Evolutionary conservation across 2,329 filamentous ascomycete species (phyloP).

Genomic region (Phaeophleospora eucalypticola): DNA sequence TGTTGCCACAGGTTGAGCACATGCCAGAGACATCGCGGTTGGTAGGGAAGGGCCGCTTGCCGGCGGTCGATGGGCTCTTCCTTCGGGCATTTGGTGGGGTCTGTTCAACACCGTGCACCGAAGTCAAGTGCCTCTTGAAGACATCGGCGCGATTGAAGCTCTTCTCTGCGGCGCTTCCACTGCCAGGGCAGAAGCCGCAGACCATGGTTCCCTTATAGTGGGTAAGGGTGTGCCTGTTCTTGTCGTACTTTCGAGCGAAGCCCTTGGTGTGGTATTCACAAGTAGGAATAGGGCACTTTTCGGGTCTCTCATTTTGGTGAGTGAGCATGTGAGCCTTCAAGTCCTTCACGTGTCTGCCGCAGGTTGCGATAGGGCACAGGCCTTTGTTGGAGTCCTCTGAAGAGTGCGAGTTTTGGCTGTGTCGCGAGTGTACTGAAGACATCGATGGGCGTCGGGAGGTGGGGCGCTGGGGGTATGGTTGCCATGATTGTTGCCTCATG

Average conservation of each 20-base stretch:
- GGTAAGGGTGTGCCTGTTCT: constrained; percentile 88
- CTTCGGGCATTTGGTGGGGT: constrained; percentile 87
- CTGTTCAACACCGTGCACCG: constrained; percentile 88
- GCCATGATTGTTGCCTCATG: constrained; percentile 53
- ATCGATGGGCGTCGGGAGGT: constrained; percentile 62
- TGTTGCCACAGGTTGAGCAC: constrained; percentile 85
- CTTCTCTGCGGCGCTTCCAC: constrained; percentile 84
- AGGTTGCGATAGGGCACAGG: constrained; percentile 77
- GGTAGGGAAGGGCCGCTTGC: constrained; percentile 66
- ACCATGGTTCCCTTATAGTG: constrained; percentile 98
- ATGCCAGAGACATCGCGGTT: constrained; percentile 74
- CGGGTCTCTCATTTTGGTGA: constrained; percentile 82
- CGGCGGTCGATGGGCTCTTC: constrained; percentile 50
- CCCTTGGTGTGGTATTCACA: constrained; percentile 92
- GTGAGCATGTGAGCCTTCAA: constrained; percentile 93
- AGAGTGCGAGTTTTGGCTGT: constrained; percentile 40
- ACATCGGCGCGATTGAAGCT: constrained; percentile 94
- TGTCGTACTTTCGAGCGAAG: constrained; percentile 93
- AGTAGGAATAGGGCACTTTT: constrained; percentile 88
- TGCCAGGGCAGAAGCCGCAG: constrained; percentile 88
- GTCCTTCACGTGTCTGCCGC: constrained; percentile 83
- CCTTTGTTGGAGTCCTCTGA: constrained; percentile 55
- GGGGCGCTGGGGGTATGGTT: constrained; percentile 44
- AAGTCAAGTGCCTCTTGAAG: constrained; percentile 89
- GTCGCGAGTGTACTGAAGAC: constrained; percentile 67